Evolutionary conservation across 768 basidiomycete genomes (phyloP).

Genomic region (Sarcodon aspratus): DNA sequence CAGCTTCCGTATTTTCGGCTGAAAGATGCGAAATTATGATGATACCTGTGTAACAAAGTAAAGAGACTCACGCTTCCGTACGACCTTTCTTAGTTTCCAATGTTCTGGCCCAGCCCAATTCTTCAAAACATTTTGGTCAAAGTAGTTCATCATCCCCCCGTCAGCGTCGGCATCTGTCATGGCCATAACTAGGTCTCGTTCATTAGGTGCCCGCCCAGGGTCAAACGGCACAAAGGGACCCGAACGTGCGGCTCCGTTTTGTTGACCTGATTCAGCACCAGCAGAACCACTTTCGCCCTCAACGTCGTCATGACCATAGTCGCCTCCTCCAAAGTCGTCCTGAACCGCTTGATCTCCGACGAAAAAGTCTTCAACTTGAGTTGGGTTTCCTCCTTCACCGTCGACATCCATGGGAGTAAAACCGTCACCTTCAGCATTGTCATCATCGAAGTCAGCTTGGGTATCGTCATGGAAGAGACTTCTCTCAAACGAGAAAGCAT

Average conservation of each 20-base stretch:
- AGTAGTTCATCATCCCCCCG: constrained; percentile 68
- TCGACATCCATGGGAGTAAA: constrained; percentile 30
- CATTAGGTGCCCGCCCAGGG: constrained; percentile 64
- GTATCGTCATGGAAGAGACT: constrained; percentile 49
- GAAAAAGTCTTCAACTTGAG: constrained; percentile 55
- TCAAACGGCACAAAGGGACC: constrained; percentile 67
- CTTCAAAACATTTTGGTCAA: constrained; percentile 77
- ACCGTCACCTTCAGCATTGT: constrained; percentile 22
- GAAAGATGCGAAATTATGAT: constrained; percentile 8
- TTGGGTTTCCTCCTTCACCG: constrained; percentile 17
- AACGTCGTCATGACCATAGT: constrained; percentile 25
- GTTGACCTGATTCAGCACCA: constrained; percentile 24
- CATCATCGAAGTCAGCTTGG: constrained; percentile 34
- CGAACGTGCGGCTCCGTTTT: constrained; percentile 33
- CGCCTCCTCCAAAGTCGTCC: constrained; percentile 31
- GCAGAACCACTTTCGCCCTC: constrained; percentile 6
- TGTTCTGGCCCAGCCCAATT: constrained; percentile 99
- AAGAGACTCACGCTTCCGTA: constrained; percentile 54
- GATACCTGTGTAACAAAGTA: too few relatives aligned
- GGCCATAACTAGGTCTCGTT: constrained; percentile 76
- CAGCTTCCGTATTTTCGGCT: constrained; percentile 41
- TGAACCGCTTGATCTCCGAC: constrained; percentile 45
- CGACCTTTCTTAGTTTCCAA: constrained; percentile 85
- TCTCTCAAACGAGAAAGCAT: constrained; percentile 46
- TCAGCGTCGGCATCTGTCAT: constrained; percentile 62